Evolutionary conservation across 2,329 filamentous ascomycete species (phyloP).

Genomic region (Cadophora malorum): DNA sequence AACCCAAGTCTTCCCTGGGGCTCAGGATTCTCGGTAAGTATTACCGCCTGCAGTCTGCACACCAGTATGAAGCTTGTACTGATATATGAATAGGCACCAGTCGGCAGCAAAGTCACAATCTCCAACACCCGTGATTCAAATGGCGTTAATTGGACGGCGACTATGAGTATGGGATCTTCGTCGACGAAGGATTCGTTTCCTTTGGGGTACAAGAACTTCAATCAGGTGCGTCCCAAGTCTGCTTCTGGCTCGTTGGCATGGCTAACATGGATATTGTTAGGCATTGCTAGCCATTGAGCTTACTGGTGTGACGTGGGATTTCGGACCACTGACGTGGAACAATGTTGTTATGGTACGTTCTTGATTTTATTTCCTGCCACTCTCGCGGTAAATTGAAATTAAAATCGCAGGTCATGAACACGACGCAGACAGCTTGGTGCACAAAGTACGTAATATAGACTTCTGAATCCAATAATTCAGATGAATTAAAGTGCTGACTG

Average conservation of each 20-base stretch:
- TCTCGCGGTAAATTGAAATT: not conserved
- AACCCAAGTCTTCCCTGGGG: slow-evolving; percentile 50
- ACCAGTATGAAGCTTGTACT: not conserved
- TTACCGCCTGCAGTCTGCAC: not conserved
- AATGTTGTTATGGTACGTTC: slow-evolving; percentile 30
- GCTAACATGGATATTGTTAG: slow-evolving; percentile 33
- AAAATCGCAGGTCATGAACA: slow-evolving; percentile 36
- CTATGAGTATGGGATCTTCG: slow-evolving; percentile 43
- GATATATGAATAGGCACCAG: slow-evolving; percentile 11
- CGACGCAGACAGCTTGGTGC: slow-evolving; percentile 34
- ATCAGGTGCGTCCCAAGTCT: slow-evolving; percentile 26
- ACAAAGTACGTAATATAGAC: slow-evolving; percentile 32
- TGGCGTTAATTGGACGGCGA: slow-evolving; percentile 46
- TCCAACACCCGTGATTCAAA: slow-evolving; percentile 32
- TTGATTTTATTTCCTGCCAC: no score
- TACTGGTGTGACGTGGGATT: slow-evolving; percentile 49
- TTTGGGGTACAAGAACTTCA: slow-evolving; percentile 49
- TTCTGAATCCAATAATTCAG: not conserved
- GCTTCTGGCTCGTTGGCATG: not conserved
- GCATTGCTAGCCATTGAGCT: slow-evolving; percentile 51
- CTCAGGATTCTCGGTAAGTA: slow-evolving; percentile 47
- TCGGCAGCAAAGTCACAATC: slow-evolving; percentile 34
- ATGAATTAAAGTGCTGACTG: not conserved
- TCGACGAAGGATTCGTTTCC: slow-evolving; percentile 47
- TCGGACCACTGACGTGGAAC: slow-evolving; percentile 47